Evolutionary conservation across 148 eudicot species (phyloP).

Genomic region (Rhododendron williamsianum): DNA sequence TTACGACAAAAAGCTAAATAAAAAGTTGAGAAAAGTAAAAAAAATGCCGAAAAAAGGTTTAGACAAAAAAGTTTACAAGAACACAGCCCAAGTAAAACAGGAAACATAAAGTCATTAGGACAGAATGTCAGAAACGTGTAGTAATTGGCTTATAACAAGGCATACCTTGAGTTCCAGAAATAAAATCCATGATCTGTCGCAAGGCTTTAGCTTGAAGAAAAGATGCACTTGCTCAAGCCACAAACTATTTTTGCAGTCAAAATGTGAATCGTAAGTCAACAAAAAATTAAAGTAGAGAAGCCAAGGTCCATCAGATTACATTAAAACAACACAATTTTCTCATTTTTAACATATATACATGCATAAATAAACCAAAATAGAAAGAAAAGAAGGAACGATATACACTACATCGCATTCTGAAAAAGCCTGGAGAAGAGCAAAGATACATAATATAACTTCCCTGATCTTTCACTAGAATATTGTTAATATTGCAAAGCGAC

Average conservation of each 20-base stretch:
- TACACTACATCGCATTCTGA: neutral
- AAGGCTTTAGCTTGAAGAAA: slow-evolving; percentile 42
- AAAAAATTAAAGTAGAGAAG: neutral
- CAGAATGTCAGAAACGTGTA: neutral
- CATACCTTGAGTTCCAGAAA: slow-evolving; percentile 68
- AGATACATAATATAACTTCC: neutral
- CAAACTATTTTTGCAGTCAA: slow-evolving; percentile 27
- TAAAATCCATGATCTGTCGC: slow-evolving; percentile 46
- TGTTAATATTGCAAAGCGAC: neutral
- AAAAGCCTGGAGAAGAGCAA: neutral
- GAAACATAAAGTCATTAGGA: neutral
- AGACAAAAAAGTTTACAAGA: neutral
- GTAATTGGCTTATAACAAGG: neutral
- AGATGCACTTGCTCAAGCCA: slow-evolving; percentile 68
- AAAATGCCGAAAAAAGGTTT: no score
- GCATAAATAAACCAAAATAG: neutral
- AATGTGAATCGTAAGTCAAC: neutral
- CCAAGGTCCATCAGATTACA: neutral
- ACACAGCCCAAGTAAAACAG: neutral
- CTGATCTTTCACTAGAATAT: neutral
- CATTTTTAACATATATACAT: neutral
- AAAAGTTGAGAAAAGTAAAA: no score
- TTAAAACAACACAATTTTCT: neutral
- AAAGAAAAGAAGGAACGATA: neutral
- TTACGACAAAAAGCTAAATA: no score